Conservation (phyloP, 768 basidiomycete genomes). For the Boletus pseudopeckii region DNA sequence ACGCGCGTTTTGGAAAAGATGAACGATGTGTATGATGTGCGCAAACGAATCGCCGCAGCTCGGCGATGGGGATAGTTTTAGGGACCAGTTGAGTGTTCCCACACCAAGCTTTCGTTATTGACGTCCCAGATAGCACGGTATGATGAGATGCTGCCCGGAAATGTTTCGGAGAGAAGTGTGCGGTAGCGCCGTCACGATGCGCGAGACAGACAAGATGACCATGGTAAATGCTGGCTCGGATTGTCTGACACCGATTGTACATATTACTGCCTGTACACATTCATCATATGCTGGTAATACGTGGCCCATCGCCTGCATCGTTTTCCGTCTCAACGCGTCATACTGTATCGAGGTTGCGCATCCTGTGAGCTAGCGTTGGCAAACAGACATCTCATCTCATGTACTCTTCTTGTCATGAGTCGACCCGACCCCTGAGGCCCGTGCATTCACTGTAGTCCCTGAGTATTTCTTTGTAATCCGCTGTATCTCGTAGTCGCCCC, state of each 20-base stretch:
- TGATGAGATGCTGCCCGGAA: constrained; percentile 62
- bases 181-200: constrained; percentile 44
- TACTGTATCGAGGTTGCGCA: background rate
- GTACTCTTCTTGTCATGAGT: too few species aligned
- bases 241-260: background rate
- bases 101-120: background rate
- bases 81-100: background rate
- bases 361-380: too few species aligned
- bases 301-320: background rate
- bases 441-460: too few species aligned
- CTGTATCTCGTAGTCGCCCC: too few species aligned
- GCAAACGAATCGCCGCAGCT: constrained; percentile 69
- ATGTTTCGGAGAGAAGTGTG: constrained; percentile 55
- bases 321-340: background rate
- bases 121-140: constrained; percentile 51
- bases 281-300: background rate
- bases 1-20: constrained; percentile 40
- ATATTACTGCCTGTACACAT: constrained; percentile 16
- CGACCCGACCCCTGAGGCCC: too few species aligned
- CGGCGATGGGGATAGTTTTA: too few species aligned
- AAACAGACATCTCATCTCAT: too few species aligned
- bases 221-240: too few species aligned
- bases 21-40: constrained; percentile 31
- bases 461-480: too few species aligned
- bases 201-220: constrained; percentile 78